phyloP scores from a whole-genome alignment of 306 rosid species.

The Canavalia ensiformis region DNA sequence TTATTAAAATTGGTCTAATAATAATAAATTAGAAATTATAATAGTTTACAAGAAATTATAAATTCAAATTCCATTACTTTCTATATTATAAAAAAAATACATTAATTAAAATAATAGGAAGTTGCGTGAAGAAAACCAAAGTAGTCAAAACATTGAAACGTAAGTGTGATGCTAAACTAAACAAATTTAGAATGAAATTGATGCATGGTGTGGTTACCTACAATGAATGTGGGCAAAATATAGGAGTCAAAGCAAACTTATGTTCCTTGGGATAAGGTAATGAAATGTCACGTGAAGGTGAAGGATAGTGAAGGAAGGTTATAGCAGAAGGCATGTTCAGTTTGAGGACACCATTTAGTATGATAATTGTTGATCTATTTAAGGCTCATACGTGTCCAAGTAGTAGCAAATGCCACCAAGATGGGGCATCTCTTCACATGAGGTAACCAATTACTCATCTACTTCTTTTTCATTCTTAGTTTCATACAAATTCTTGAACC shows the following conservation, averaged over 20 bases:
- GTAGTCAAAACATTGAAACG: slow-evolving; percentile 18
- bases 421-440: slow-evolving; percentile 58
- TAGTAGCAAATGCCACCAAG: slow-evolving; percentile 32
- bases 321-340: slow-evolving; percentile 30
- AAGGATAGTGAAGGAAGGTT: slow-evolving; percentile 26
- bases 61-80: too few species aligned
- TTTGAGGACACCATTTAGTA: neutral
- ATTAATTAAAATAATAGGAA: neutral
- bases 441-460: neutral
- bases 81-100: neutral
- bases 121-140: slow-evolving; percentile 11
- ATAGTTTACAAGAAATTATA: too few species aligned
- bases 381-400: slow-evolving; percentile 32
- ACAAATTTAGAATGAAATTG: neutral
- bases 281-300: slow-evolving; percentile 41
- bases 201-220: neutral
- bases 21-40: too few species aligned
- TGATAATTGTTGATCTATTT: neutral
- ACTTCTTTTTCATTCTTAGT: slow-evolving; percentile 15
- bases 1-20: too few species aligned
- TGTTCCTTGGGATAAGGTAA: slow-evolving; percentile 13
- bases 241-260: slow-evolving; percentile 34
- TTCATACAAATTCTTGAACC: slow-evolving; percentile 31
- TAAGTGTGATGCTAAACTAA: neutral
- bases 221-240: slow-evolving; percentile 39